Base-by-base conservation (phyloP, 495 filamentous ascomycete species). In the Penicillium canescens region DNA sequence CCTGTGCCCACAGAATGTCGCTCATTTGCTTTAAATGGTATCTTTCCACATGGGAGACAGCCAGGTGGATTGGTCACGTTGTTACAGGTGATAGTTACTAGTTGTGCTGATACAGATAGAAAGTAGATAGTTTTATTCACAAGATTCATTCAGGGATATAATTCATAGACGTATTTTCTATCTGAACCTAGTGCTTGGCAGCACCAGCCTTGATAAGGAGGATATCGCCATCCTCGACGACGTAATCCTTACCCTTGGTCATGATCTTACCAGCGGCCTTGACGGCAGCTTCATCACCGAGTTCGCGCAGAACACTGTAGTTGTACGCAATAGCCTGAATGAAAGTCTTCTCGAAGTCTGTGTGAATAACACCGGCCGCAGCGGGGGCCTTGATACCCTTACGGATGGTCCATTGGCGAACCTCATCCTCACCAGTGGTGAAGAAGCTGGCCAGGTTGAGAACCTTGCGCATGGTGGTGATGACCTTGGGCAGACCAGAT, bases 311-410 rank as follows among this genome's bases (percentile, higher is more conserved):
- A 7, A 80, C 71, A 21, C 60, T 74, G 76, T 84, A 98, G 77
- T 95, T 97, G 75, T 80, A 96, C 41, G 96, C 89, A 54, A 99
- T 79, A 28, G 81, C 90, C 76, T 99, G 95, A 61, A 99, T 99
- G 76, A 99, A 99, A 0, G 95, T 99, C 85, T 99, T 99, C 74
- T 99, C 95, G 56, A 99, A 98, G 68, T 99, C 95, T 50, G 87
- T 89, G 76, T 99, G 95, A 61, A 99, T 99, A 51, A 98, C 95
- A 78, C 95, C 95, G 13, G 95, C 94, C 40, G 95, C 94, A 67
- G 92, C 89, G 14, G 95, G 95, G 33, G 95, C 95, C 78, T 99
- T 99, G 61, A 89, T 95, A 52, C 91, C 92, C 68, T 92, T 92
- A 38, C 95, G 84, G 67, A 99, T 93, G 31, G 92, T 98, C 95